phyloP scores from a whole-genome alignment of 768 basidiomycete genomes.

The Termitomyces sp. region DNA sequence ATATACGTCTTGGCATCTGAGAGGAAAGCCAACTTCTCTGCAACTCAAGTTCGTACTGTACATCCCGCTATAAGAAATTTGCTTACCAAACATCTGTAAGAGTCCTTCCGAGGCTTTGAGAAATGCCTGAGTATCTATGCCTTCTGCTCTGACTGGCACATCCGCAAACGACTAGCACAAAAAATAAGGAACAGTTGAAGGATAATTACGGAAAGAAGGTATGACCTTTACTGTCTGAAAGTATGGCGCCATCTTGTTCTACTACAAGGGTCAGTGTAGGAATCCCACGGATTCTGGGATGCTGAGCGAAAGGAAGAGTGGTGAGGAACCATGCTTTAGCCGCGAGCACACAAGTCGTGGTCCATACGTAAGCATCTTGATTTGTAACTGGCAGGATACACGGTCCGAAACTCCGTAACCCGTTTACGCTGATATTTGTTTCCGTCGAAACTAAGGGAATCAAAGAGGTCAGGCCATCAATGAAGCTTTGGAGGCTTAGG shows the following conservation, averaged over 20 bases:
- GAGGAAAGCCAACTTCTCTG: slow-evolving; percentile 10
- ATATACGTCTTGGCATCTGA: background rate
- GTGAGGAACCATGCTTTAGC: too few relatives aligned
- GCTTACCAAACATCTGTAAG: slow-evolving; percentile 64
- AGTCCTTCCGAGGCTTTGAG: slow-evolving; percentile 89
- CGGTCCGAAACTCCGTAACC: too few relatives aligned
- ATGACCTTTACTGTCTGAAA: slow-evolving; percentile 68
- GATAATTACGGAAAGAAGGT: slow-evolving; percentile 1
- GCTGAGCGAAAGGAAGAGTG: background rate
- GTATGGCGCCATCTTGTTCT: slow-evolving; percentile 43
- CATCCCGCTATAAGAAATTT: background rate
- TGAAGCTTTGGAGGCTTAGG: too few relatives aligned
- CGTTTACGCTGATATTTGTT: too few relatives aligned
- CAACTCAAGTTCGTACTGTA: background rate
- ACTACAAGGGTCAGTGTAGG: background rate
- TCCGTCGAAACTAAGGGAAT: too few relatives aligned
- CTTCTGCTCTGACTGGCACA: slow-evolving; percentile 69
- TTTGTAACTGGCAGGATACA: too few relatives aligned
- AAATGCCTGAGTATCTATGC: slow-evolving; percentile 79
- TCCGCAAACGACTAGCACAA: slow-evolving; percentile 78
- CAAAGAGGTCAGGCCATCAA: too few relatives aligned
- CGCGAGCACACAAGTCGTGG: too few relatives aligned
- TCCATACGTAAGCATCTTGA: too few relatives aligned
- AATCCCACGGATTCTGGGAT: background rate
- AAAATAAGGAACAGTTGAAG: background rate